Base-by-base conservation (phyloP, 192 early-diverging fungal species). In the Gaertneriomyces sp. region DNA sequence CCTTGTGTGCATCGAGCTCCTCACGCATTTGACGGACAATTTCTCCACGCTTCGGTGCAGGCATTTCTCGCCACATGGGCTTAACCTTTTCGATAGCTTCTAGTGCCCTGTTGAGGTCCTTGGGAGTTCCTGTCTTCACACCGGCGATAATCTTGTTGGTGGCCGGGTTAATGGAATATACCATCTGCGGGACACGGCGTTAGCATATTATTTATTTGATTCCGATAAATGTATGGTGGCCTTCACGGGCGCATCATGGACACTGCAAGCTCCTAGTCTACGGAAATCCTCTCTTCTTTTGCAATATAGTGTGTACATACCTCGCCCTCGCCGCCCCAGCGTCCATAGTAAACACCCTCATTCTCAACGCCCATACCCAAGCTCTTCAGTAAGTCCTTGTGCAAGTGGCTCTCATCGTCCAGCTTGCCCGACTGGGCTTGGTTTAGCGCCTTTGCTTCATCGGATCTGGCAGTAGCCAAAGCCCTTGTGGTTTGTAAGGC, bases 21-120 rank as follows among this genome's bases (percentile, higher is more conserved):
- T 91, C 86, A 53, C 93, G 83, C 86, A 98, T 95, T 62, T 90
- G 88, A 25, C 92, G 82, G 39, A 98, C 84, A 51, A 98, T 85
- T 60, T 94, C 90, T 43, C 95, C 95, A 57, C 95, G 86, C 67
- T 87, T 82, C 17, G 95, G 95, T 33, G 88, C 88, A 11, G 95
- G 93, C 12, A 81, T 81, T 39, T 81, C 81, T 53, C 84, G 73
- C 83, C 86, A 89, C 41, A 84, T 76, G 45, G 79, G 80, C 44
- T 85, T 76, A 62, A 88, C 88, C 46, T 78, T 75, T 42, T 82
- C 75, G 42, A 93, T 76, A n/a, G 57, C 45, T 43, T 63, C 72
- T 41, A 77, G 58, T 0, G 87, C 82, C 58, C 73, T 65, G 69
- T 89, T 66, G 44, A 91, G 72, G 61, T 93, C 88, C 20, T 76